Percentiles rank a stretch among this genome's conserved stretches.
phyloP scores from a whole-genome alignment of 2,329 filamentous ascomycete species.

The Gaeumannomyces tritici region DNA sequence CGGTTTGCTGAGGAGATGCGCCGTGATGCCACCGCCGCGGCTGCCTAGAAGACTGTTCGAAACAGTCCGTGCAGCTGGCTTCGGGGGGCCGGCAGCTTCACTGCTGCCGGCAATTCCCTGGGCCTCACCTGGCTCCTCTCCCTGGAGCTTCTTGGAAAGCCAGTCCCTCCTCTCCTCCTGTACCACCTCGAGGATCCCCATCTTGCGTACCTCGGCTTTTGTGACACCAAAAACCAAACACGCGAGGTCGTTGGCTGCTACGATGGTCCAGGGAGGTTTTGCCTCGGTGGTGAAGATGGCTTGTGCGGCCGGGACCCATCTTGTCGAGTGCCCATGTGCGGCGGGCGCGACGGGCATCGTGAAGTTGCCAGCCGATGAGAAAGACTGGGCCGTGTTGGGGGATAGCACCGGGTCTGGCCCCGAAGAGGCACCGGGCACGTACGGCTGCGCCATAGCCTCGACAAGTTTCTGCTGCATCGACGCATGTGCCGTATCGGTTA shows the following conservation, averaged over 20 bases:
- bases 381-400: slow-evolving; percentile 30
- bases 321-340: slow-evolving; percentile 80
- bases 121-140: slow-evolving; percentile 44
- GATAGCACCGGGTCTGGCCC: slow-evolving; percentile 28
- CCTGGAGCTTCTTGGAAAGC: slow-evolving; percentile 76
- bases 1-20: slow-evolving; percentile 78
- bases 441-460: slow-evolving; percentile 78
- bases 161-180: slow-evolving; percentile 80
- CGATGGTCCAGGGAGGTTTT: slow-evolving; percentile 85
- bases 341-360: slow-evolving; percentile 42
- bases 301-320: slow-evolving; percentile 85
- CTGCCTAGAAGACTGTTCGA: slow-evolving; percentile 55
- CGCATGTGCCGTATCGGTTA: slow-evolving; percentile 70
- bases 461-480: slow-evolving; percentile 74
- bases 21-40: slow-evolving; percentile 68
- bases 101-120: slow-evolving; percentile 25
- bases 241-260: slow-evolving; percentile 91
- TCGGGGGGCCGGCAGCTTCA: slow-evolving; percentile 18
- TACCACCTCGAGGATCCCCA: slow-evolving; percentile 92
- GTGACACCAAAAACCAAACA: slow-evolving; percentile 98
- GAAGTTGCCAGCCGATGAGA: slow-evolving; percentile 28
- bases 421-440: slow-evolving; percentile 40
- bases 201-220: slow-evolving; percentile 85
- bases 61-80: slow-evolving; percentile 24
- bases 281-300: slow-evolving; percentile 97